phyloP scores from a whole-genome alignment of 140 eudicot species.

The Oenanthe javanica region DNA sequence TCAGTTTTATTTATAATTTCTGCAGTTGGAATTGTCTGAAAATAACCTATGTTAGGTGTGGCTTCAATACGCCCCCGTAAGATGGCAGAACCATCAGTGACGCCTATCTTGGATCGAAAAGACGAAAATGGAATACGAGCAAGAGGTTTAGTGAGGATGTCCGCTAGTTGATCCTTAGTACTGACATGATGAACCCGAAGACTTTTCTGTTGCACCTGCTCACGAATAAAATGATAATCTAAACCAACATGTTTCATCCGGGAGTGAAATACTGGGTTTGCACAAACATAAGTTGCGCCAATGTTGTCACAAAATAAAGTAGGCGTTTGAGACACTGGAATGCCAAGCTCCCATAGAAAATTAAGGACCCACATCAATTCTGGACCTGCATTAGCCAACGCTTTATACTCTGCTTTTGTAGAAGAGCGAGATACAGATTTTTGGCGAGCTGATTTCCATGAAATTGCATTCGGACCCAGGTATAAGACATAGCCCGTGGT shows the following conservation, averaged over 20 bases:
- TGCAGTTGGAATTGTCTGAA: no score
- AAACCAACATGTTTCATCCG: not conserved
- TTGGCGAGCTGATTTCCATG: not conserved
- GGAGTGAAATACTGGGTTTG: not conserved
- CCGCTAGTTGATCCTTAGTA: not conserved
- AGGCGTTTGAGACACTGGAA: not conserved
- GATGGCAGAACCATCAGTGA: not conserved
- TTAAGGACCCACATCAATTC: not conserved
- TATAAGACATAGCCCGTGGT: not conserved
- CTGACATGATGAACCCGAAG: not conserved
- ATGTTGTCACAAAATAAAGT: not conserved
- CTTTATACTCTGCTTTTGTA: not conserved
- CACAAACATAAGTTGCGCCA: not conserved
- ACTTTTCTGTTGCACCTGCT: not conserved
- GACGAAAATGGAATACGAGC: not conserved
- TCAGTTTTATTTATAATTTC: no score
- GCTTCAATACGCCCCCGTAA: not conserved
- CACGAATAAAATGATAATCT: not conserved
- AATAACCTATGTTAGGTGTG: no score
- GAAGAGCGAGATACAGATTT: not conserved
- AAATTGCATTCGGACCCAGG: not conserved
- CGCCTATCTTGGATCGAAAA: not conserved
- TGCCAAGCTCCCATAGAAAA: not conserved
- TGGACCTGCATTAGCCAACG: not conserved
- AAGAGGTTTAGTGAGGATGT: not conserved